A percentile compares a stretch with the other conserved stretches of the same genome.
Conservation (phyloP, 345 rosid species). For the Gynandropsis gynandra region DNA sequence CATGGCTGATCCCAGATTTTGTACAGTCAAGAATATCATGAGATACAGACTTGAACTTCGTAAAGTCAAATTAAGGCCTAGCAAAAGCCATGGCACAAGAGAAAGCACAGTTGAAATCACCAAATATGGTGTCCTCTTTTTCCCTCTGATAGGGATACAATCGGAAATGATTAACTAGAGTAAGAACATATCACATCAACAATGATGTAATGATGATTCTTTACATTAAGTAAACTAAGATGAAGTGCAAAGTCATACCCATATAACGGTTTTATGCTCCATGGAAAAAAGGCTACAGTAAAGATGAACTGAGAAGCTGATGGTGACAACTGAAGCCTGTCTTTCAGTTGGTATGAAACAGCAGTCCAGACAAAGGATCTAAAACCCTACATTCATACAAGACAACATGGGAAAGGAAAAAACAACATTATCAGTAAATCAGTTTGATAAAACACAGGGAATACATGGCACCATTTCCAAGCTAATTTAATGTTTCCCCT, state of each 20-base stretch:
- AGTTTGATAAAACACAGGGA: neutral
- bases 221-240: neutral
- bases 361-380: constrained; percentile 98
- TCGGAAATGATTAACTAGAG: no score
- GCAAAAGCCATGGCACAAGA: constrained; percentile 23
- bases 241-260: constrained; percentile 41
- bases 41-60: no score
- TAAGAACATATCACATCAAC: constrained; percentile 1
- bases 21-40: no score
- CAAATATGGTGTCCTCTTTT: constrained; percentile 80
- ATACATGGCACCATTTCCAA: neutral
- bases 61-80: no score
- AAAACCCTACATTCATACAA: constrained; percentile 60
- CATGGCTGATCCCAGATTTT: no score
- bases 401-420: neutral
- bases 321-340: constrained; percentile 78
- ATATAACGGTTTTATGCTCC: constrained; percentile 94
- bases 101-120: no score
- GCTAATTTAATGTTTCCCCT: no score
- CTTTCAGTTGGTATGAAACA: constrained; percentile 92
- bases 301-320: constrained; percentile 87
- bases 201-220: neutral
- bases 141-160: constrained; percentile 82
- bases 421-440: neutral
- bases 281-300: constrained; percentile 82